Conservation (phyloP, 441 rosid genomes). For the Croton setiger region DNA sequence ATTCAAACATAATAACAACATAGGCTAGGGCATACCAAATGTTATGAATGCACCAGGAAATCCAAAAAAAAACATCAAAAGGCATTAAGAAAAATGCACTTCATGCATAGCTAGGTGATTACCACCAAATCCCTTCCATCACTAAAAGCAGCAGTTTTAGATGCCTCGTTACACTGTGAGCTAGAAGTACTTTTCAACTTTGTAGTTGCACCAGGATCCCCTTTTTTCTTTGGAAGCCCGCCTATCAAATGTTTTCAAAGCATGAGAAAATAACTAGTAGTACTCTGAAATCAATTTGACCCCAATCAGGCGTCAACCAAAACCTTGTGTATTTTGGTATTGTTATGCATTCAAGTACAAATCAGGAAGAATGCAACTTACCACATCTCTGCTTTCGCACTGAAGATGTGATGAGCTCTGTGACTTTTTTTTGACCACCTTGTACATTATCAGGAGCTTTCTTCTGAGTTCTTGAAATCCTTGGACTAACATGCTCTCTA, state of each 20-base stretch:
- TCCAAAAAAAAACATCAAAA: constrained; percentile 5
- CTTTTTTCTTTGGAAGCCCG: constrained; percentile 36
- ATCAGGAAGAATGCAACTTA: constrained; percentile 19
- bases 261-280: constrained; percentile 6
- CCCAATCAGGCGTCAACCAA: background rate
- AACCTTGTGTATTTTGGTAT: background rate
- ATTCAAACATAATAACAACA: constrained; percentile 9
- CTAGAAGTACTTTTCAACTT: constrained; percentile 27
- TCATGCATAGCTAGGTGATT: constrained; percentile 6
- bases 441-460: constrained; percentile 46
- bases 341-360: background rate
- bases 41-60: background rate
- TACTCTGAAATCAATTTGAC: background rate
- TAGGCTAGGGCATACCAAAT: background rate
- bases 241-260: constrained; percentile 27
- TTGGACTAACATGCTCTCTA: constrained; percentile 42
- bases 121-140: constrained; percentile 42
- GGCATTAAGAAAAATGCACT: background rate
- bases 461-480: constrained; percentile 50
- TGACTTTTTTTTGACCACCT: constrained; percentile 44
- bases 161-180: constrained; percentile 26
- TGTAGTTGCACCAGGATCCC: constrained; percentile 28
- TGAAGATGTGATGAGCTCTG: constrained; percentile 65
- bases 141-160: constrained; percentile 26
- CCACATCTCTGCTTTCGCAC: constrained; percentile 54